These are phyloP conservation scores for Sungouiozyma intestinalis DNA, from an alignment of 805 yeast species.

Conservation along the genomic window DNA sequence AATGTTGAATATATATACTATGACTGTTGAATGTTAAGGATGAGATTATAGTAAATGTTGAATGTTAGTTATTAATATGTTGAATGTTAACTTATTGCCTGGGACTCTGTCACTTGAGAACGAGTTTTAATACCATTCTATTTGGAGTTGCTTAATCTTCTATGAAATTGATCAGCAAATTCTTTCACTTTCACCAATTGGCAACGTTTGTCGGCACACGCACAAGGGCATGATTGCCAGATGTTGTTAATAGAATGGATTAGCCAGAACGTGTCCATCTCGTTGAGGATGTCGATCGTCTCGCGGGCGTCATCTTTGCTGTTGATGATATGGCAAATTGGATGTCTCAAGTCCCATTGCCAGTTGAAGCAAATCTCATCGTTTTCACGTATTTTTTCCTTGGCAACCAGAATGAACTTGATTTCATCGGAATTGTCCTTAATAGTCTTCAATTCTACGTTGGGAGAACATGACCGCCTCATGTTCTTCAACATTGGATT, in stretches of 20 bases:
- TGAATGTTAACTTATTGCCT: not conserved
- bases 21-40: not conserved
- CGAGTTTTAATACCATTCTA: too few relatives aligned
- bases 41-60: not conserved
- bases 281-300: constrained; percentile 44
- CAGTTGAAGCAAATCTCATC: constrained; percentile 71
- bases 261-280: constrained; percentile 43
- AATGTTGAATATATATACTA: not conserved
- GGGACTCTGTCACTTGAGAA: too few relatives aligned
- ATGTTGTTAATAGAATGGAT: constrained; percentile 55
- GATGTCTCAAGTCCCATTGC: constrained; percentile 83
- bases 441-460: constrained; percentile 51
- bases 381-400: constrained; percentile 46
- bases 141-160: not conserved
- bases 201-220: constrained; percentile 40
- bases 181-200: constrained; percentile 52
- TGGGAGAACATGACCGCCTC: constrained; percentile 67
- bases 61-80: not conserved
- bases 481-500: constrained; percentile 39
- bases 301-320: constrained; percentile 20
- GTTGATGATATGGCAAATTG: constrained; percentile 47
- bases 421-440: constrained; percentile 22
- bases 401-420: constrained; percentile 48
- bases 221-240: constrained; percentile 53
- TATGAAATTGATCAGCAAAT: constrained; percentile 41